phyloP scores from a whole-genome alignment of 1,284 basidiomycete species.

The Cutaneotrichosporon sp. region DNA sequence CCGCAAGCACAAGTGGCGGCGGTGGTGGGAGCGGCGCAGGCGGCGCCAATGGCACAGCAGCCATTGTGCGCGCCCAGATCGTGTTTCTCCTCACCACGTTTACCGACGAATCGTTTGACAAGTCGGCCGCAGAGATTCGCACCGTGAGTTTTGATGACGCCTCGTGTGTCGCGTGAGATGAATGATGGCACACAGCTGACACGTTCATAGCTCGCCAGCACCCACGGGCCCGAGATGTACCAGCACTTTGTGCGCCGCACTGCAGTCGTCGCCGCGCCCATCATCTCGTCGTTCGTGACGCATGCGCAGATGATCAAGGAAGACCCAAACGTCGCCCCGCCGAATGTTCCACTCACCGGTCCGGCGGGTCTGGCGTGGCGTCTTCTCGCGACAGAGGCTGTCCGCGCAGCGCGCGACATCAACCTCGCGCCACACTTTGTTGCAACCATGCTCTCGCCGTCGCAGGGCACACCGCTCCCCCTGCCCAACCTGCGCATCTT shows the following conservation, averaged over 20 bases:
- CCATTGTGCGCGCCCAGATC: conserved; percentile 58
- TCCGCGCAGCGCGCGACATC: conserved; percentile 43
- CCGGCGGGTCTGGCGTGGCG: conserved; percentile 43
- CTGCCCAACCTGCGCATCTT: conserved; percentile 42
- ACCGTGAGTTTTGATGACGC: conserved; percentile 58
- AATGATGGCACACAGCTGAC: conserved; percentile 6
- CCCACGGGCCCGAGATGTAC: conserved; percentile 91
- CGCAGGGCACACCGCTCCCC: conserved; percentile 39
- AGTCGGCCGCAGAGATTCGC: conserved; percentile 83
- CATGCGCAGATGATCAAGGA: conserved; percentile 42
- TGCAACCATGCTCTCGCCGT: conserved; percentile 43
- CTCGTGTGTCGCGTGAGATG: neutral
- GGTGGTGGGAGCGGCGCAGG: conserved; percentile 11
- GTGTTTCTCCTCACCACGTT: conserved; percentile 88
- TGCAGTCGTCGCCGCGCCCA: conserved; percentile 60
- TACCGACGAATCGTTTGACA: conserved; percentile 89
- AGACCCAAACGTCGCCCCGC: conserved; percentile 40
- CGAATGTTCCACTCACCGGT: conserved; percentile 34
- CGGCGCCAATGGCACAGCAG: conserved; percentile 33
- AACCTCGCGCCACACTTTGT: conserved; percentile 45
- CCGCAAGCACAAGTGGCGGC: neutral
- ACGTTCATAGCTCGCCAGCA: conserved; percentile 72
- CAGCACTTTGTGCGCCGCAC: conserved; percentile 90
- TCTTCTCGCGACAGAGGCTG: conserved; percentile 43
- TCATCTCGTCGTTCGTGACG: conserved; percentile 41